Evolutionary conservation across 2,329 filamentous ascomycete species (phyloP), one percentile per base, ranked within the genome.

Genomic region (Aspergillus sp.): DNA sequence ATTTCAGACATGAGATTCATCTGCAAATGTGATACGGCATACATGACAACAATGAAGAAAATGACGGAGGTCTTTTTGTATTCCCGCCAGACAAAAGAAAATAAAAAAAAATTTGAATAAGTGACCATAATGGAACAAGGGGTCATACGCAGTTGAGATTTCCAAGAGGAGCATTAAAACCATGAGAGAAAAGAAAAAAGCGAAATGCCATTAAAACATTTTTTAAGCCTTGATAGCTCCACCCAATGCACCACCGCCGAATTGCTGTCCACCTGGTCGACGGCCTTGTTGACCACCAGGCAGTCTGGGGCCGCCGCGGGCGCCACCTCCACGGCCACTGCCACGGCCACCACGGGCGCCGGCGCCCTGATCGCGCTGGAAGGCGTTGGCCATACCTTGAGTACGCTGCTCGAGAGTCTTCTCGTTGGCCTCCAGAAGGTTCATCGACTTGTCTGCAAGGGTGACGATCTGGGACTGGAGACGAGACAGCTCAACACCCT

Each of bases 371-470:
- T 95, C 89, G 67, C 91, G 78, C 77, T 96, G 90, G 71, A 97
- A 97, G 27, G 90, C 91, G 62, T 95, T 95, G 46, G 88, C 84
- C 56, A 90, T 95, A 58, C 93, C 93, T 69, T 96, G 90, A 57
- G 94, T 97, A 65, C 93, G 83, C 69, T 96, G 90, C 77, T 98
- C 93, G 57, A 98, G 79, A 26, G 91, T 95, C 68, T 94, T 85
- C 77, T 98, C 93, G 74, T 98, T 98, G 58, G 85, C 85, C 78
- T 98, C 94, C 64, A 97, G 95, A 48, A 98, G 85, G 42, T 85
- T 83, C 65, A 90, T 95, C 46, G 93, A 91, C 80, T 97, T 98
- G 76, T 98, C 93, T 47, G 88, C 89, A 41, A 98, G 78, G 7
- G 90, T 93, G 53, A 98, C 83, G 29, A 94, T 90, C 62, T 98